These are phyloP conservation scores for Passalora sequoiae DNA, from an alignment of 2,329 filamentous ascomycete species.

Conservation along the genomic window DNA sequence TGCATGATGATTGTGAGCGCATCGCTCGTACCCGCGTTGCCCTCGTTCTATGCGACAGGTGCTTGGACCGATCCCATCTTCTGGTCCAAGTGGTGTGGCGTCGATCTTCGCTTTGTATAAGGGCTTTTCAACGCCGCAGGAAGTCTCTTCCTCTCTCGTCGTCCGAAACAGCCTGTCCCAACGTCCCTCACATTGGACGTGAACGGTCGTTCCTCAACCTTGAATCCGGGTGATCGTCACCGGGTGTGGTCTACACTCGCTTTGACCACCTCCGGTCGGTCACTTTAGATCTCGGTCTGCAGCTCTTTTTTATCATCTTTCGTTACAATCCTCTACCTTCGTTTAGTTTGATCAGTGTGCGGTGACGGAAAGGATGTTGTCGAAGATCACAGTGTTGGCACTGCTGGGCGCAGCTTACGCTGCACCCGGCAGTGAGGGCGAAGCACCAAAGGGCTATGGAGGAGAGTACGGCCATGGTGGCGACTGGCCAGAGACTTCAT, in stretches of 20 bases:
- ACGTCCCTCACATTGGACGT: background rate
- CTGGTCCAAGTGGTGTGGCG: background rate
- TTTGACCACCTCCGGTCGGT: slow-evolving; percentile 5
- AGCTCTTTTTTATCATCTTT: slow-evolving; percentile 1
- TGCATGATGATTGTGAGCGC: background rate
- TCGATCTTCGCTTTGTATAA: slow-evolving; percentile 10
- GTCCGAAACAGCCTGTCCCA: too few species aligned
- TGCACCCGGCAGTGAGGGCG: slow-evolving; percentile 8
- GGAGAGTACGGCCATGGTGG: too few species aligned
- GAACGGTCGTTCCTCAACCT: slow-evolving; percentile 3
- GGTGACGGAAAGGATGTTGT: slow-evolving; percentile 10
- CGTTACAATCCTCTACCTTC: slow-evolving; percentile 4
- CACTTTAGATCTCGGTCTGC: slow-evolving; percentile 1
- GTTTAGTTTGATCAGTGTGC: slow-evolving; percentile 1
- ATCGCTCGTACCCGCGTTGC: background rate
- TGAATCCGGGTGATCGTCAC: background rate
- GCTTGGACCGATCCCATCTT: slow-evolving; percentile 27
- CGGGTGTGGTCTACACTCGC: slow-evolving; percentile 6
- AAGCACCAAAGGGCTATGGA: background rate
- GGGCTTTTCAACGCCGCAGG: slow-evolving; percentile 1
- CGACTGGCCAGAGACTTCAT: too few species aligned
- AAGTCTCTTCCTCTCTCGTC: slow-evolving; percentile 6
- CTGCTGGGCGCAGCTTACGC: slow-evolving; percentile 11
- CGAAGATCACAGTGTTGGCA: slow-evolving; percentile 11
- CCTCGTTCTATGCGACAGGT: too few species aligned